A percentile compares a stretch with the other conserved stretches of the same genome.
These are phyloP conservation scores for Phascolomyces articulosus DNA, from an alignment of 371 early-diverging fungal genomes.

Conservation along the genomic window DNA sequence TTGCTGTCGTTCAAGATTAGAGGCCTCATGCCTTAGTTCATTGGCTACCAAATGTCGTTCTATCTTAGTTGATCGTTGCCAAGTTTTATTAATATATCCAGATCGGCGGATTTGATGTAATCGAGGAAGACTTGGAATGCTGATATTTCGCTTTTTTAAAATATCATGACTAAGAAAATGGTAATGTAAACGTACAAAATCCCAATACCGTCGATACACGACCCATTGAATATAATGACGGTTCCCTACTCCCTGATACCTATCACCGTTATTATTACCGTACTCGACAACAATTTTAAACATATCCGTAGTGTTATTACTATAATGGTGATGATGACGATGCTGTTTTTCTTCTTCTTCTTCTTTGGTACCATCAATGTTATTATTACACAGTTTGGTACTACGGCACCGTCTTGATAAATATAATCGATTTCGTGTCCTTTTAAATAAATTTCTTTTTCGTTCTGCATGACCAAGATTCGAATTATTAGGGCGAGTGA, in stretches of 20 bases:
- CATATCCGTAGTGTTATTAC: neutral
- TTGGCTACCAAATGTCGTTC: conserved; percentile 15
- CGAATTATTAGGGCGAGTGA: conserved; percentile 9
- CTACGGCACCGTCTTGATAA: no score
- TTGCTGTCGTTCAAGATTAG: neutral
- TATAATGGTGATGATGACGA: no score
- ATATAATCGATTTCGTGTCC: neutral
- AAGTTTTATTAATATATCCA: neutral
- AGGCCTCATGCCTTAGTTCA: neutral
- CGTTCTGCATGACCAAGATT: neutral
- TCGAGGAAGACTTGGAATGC: conserved; percentile 55
- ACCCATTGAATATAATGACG: conserved; percentile 39
- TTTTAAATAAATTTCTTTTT: neutral
- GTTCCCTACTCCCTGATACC: conserved; percentile 2
- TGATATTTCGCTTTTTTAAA: conserved; percentile 23
- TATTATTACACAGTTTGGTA: no score
- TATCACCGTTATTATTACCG: conserved; percentile 10
- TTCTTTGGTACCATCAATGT: no score
- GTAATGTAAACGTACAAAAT: conserved; percentile 61
- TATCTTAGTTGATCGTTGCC: conserved; percentile 17
- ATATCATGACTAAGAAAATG: conserved; percentile 41
- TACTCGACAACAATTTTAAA: conserved; percentile 27
- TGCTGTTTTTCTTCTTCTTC: conserved; percentile 6
- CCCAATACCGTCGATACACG: conserved; percentile 54
- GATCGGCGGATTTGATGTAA: conserved; percentile 7